Evolutionary conservation across 192 early-diverging fungal genomes (phyloP).

Genomic region (Dispira simplex): DNA sequence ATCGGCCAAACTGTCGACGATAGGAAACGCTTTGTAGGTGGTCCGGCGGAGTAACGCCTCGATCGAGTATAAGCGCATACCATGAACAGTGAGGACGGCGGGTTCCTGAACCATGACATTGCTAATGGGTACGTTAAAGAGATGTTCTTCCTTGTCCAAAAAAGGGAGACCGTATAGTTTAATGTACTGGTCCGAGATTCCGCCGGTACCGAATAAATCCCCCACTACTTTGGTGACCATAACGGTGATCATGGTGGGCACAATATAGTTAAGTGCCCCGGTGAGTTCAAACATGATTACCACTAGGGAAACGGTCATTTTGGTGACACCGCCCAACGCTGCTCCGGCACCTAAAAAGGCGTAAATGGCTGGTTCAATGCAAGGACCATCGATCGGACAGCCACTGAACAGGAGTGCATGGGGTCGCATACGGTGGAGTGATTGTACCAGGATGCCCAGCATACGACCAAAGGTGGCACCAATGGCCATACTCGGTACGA

Average conservation of each 20-base stretch:
- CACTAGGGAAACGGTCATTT: constrained; percentile 74
- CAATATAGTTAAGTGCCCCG: constrained; percentile 77
- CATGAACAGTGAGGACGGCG: constrained; percentile 36
- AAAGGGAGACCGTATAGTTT: constrained; percentile 63
- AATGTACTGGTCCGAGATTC: constrained; percentile 67
- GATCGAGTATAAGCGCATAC: constrained; percentile 30
- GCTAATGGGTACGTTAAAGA: constrained; percentile 30
- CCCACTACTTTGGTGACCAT: constrained; percentile 63
- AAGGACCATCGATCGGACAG: constrained; percentile 62
- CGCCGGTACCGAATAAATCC: constrained; percentile 52
- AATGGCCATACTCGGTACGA: constrained; percentile 89
- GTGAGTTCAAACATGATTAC: constrained; percentile 99
- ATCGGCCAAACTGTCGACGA: constrained; percentile 43
- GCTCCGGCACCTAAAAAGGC: constrained; percentile 90
- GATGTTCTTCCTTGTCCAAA: constrained; percentile 52
- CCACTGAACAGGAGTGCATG: constrained; percentile 49
- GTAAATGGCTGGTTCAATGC: constrained; percentile 91
- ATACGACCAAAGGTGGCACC: constrained; percentile 86
- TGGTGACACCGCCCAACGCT: constrained; percentile 68
- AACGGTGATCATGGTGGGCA: constrained; percentile 62
- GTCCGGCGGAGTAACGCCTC: constrained; percentile 32
- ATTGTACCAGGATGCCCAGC: constrained; percentile 68
- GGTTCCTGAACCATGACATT: constrained; percentile 14
- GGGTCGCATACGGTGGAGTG: constrained; percentile 44
- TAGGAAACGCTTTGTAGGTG: constrained; percentile 52